Evolutionary conservation across 2,329 filamentous ascomycete species (phyloP).

Genomic region (Curvularia sp.): DNA sequence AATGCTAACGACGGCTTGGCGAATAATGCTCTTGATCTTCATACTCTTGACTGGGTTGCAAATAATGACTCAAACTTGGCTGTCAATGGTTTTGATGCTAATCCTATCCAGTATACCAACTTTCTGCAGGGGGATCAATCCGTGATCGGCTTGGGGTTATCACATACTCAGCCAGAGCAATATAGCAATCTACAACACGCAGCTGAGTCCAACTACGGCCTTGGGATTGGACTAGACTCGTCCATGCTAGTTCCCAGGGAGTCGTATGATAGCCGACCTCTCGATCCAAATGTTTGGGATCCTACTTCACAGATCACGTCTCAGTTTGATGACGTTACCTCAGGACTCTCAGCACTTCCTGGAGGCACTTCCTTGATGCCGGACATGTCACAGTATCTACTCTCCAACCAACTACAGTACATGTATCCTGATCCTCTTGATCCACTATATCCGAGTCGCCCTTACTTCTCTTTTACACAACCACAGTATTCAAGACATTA

Average conservation of each 20-base stretch:
- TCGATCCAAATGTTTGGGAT: not conserved
- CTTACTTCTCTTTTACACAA: conserved; percentile 9
- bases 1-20: not conserved
- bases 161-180: not conserved
- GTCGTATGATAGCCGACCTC: not conserved
- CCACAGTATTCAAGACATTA: conserved; percentile 6
- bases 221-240: not conserved
- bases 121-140: not conserved
- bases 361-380: not conserved
- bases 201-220: not conserved
- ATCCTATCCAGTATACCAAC: not conserved
- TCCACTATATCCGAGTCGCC: not conserved
- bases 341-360: conserved; percentile 17
- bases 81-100: not conserved
- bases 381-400: not conserved
- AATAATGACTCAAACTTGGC: not conserved
- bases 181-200: not conserved
- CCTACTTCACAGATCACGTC: not conserved
- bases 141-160: conserved; percentile 1
- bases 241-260: not conserved
- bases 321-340: conserved; percentile 4
- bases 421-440: conserved; percentile 14
- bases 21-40: conserved; percentile 3
- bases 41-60: not conserved
- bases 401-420: not conserved